Conservation (phyloP, 805 yeast species). For the Myxozyma nipponensis region DNA sequence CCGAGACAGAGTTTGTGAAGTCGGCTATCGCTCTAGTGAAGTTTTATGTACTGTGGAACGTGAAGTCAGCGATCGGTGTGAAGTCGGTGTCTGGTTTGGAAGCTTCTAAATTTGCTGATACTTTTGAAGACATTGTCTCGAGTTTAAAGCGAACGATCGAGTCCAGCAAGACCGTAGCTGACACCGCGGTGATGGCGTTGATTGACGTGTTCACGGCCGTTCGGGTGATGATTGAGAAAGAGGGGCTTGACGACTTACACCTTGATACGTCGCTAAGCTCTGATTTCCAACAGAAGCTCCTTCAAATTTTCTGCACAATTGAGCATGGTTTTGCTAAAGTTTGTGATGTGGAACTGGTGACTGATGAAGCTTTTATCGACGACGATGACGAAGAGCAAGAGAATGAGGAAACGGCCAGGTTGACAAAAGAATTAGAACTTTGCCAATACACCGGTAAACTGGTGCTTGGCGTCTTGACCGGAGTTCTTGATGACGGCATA, state of each 20-base stretch:
- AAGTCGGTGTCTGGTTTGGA: neutral
- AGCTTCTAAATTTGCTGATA: neutral
- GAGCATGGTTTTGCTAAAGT: constrained; percentile 9
- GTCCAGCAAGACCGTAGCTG: constrained; percentile 2
- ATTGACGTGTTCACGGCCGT: constrained; percentile 13
- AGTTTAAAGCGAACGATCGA: constrained; percentile 1
- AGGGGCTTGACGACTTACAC: neutral
- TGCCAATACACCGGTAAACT: constrained; percentile 21
- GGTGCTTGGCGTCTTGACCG: constrained; percentile 15
- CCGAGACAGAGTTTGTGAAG: constrained; percentile 1
- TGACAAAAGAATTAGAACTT: constrained; percentile 12
- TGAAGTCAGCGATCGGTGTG: constrained; percentile 9
- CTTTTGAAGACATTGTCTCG: constrained; percentile 1
- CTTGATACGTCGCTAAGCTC: neutral
- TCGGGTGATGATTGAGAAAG: constrained; percentile 6
- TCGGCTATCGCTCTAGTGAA: constrained; percentile 6
- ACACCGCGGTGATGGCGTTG: constrained; percentile 7
- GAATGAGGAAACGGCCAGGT: neutral
- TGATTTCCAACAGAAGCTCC: constrained; percentile 9
- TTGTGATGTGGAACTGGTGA: constrained; percentile 6
- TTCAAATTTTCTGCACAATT: constrained; percentile 8
- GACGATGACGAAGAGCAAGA: constrained; percentile 7
- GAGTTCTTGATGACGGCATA: neutral
- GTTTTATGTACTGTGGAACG: constrained; percentile 18
- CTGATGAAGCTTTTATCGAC: constrained; percentile 3